These are phyloP conservation scores for Geranium rotundifolium DNA, from an alignment of 345 rosid genomes.

Conservation along the genomic window DNA sequence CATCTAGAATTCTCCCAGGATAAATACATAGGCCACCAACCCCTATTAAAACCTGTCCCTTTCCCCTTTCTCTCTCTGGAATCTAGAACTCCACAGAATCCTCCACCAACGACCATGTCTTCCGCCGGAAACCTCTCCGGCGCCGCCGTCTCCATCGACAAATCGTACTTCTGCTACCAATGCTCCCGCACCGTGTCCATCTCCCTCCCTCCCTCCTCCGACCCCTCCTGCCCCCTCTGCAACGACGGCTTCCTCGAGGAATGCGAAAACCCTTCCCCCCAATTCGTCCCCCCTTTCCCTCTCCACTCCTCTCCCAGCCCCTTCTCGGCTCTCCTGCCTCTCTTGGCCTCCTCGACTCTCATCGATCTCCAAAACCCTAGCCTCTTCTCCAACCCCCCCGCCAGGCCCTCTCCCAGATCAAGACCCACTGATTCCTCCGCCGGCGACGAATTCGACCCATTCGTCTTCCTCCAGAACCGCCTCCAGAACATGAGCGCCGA, in stretches of 20 bases:
- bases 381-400: not conserved
- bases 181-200: conserved; percentile 21
- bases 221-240: conserved; percentile 32
- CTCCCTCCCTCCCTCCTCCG: conserved; percentile 17
- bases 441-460: conserved; percentile 16
- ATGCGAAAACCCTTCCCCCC: conserved; percentile 19
- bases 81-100: too few relatives aligned
- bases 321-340: conserved; percentile 16
- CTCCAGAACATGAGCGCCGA: conserved; percentile 20
- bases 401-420: conserved; percentile 1
- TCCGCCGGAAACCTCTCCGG: conserved; percentile 18
- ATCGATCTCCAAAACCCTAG: conserved; percentile 14
- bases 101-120: conserved; percentile 19
- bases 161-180: conserved; percentile 26
- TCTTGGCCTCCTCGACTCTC: conserved; percentile 9
- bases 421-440: not conserved
- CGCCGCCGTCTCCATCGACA: conserved; percentile 9
- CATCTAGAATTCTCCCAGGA: too few relatives aligned
- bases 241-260: conserved; percentile 39
- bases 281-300: conserved; percentile 1
- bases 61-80: too few relatives aligned
- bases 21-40: too few relatives aligned
- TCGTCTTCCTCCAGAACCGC: conserved; percentile 26
- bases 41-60: too few relatives aligned
- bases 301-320: conserved; percentile 16